Evolutionary conservation across 306 rosid genomes (phyloP).

Genomic region (Geum urbanum): DNA sequence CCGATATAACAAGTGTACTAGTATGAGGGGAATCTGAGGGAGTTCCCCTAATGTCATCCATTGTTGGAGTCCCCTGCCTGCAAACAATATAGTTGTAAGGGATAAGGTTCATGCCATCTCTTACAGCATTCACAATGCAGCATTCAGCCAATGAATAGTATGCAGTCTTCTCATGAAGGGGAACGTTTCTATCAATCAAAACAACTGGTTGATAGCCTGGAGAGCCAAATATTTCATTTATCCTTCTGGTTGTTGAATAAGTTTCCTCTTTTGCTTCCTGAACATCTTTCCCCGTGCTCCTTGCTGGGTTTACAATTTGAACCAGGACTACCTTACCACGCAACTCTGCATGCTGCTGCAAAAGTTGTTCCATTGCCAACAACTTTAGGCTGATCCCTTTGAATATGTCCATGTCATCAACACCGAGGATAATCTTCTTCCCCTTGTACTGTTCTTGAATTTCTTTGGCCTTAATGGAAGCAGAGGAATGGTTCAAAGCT

Average conservation of each 20-base stretch:
- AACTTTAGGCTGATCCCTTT: conserved; percentile 77
- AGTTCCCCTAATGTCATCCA: conserved; percentile 42
- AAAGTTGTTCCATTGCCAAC: conserved; percentile 63
- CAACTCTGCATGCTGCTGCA: conserved; percentile 46
- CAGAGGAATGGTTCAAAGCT: conserved; percentile 48
- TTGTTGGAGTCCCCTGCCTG: conserved; percentile 64
- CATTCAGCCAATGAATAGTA: conserved; percentile 76
- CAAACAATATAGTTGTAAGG: conserved; percentile 67
- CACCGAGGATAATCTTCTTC: conserved; percentile 62
- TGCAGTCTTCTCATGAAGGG: conserved; percentile 67
- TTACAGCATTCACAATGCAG: conserved; percentile 74
- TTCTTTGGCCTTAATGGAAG: conserved; percentile 50
- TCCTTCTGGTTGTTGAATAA: conserved; percentile 38
- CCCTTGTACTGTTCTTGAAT: conserved; percentile 51
- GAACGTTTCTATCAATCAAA: conserved; percentile 51
- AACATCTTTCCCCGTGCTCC: conserved; percentile 50
- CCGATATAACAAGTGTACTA: conserved; percentile 76
- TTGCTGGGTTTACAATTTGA: conserved; percentile 80
- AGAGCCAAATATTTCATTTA: conserved; percentile 52
- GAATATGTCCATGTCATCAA: conserved; percentile 83
- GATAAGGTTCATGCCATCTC: conserved; percentile 85
- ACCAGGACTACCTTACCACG: conserved; percentile 55
- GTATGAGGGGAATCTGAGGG: conserved; percentile 36
- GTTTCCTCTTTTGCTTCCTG: conserved; percentile 54
- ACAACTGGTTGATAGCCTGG: conserved; percentile 68